Base-by-base conservation (phyloP, 768 basidiomycete species). In the Hygrophoropsis aurantiaca region DNA sequence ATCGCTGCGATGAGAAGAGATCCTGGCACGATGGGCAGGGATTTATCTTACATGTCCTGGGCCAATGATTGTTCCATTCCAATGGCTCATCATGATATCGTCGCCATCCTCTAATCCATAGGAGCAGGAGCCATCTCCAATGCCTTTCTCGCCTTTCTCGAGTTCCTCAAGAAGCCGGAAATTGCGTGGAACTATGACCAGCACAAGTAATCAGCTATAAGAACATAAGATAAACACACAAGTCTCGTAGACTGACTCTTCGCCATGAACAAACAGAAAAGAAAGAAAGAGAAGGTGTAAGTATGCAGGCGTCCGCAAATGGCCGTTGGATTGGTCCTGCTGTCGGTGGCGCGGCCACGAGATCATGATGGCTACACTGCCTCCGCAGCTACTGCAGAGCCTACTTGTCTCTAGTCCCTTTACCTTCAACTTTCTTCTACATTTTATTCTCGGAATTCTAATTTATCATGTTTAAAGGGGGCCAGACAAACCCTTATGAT, bases 61-160 rank as follows among this genome's bases (percentile, higher is more conserved):
- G 8, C 97, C 97, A 52, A 99, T 92, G 74, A 99, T 94, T 18
- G 97, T 99, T 42, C 97, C 95, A 62, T 97, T 97, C 97, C 97
- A 99, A 67, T 91, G 78, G 71, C 82, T 87, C 94, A 99, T 97
- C 74, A 91, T 75, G 74, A 95, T 87, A 78, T 98, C 97, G 64
- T 98, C 94, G 57, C 85, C 70, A 68, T 97, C 92, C 71, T 92
- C 91, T 50, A 99, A 74, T 33, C 97, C 97, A 60, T 98, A 99
- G 16, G 93, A 95, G 74, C 93, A 97, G 15, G 90, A 92, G 46
- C 94, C 95, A 72, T 97, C 95, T 53, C 95, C 95, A 65, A 98
- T 93, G 43, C 97, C 97, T 69, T 99, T 99, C 78, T 99, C 97
- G 61, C 97, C 97, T 71, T 98, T 97, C 69, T 99, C 97, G 54